These are phyloP conservation scores for Dinochytrium kinnereticum DNA, from an alignment of 371 early-diverging fungal genomes.

Conservation along the genomic window DNA sequence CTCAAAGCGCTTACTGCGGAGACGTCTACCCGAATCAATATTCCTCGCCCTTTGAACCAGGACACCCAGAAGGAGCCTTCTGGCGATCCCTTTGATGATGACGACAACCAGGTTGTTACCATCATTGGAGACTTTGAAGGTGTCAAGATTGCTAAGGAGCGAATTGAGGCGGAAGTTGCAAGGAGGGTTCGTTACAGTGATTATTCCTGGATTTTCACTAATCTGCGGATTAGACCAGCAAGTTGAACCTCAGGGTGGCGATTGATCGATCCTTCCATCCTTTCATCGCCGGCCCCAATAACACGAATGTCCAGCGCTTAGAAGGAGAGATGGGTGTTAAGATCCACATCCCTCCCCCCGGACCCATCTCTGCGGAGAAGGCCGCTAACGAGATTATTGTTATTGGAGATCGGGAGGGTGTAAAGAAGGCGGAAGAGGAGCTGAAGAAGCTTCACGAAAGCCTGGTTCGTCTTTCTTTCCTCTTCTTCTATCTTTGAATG, in stretches of 20 bases:
- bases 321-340: conserved; percentile 70
- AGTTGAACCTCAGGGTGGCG: conserved; percentile 50
- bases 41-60: conserved; percentile 61
- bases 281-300: conserved; percentile 80
- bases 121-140: conserved; percentile 88
- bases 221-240: conserved; percentile 42
- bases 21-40: conserved; percentile 78
- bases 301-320: conserved; percentile 59
- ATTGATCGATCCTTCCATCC: conserved; percentile 67
- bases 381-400: conserved; percentile 59
- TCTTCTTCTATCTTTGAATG: conserved; percentile 19
- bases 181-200: conserved; percentile 61
- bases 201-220: neutral
- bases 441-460: conserved; percentile 65
- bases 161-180: conserved; percentile 81
- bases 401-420: conserved; percentile 75
- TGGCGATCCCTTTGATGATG: conserved; percentile 46
- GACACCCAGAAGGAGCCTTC: conserved; percentile 50
- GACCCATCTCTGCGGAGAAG: conserved; percentile 45
- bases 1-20: conserved; percentile 74
- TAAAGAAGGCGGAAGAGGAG: conserved; percentile 65
- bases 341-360: conserved; percentile 78
- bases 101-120: conserved; percentile 64
- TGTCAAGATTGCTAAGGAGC: conserved; percentile 82
- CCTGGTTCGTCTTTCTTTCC: conserved; percentile 45